These are phyloP conservation scores for Lavandula angustifolia DNA, from an alignment of 257 asterid genomes.

Conservation along the genomic window DNA sequence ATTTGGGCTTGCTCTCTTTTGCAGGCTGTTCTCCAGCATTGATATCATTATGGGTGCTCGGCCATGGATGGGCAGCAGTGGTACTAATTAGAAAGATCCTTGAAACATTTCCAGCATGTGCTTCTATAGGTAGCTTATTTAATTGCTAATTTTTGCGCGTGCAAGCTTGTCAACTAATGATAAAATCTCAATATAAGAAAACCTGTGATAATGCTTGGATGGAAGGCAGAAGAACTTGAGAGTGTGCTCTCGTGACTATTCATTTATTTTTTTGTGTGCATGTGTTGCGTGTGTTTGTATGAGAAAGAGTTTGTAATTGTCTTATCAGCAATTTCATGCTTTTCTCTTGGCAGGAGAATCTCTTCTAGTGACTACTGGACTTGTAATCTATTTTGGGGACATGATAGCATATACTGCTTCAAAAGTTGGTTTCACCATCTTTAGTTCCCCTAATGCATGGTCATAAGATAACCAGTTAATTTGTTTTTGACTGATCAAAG, in stretches of 20 bases:
- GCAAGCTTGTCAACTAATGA: slow-evolving; percentile 11
- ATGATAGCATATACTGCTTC: slow-evolving; percentile 65
- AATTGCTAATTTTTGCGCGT: background rate
- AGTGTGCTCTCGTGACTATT: slow-evolving; percentile 4
- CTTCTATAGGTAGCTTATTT: slow-evolving; percentile 76
- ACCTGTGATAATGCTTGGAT: background rate
- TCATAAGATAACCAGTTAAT: slow-evolving; percentile 11
- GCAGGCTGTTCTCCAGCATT: slow-evolving; percentile 57
- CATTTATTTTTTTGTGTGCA: background rate
- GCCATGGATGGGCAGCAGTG: slow-evolving; percentile 72
- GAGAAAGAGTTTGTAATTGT: slow-evolving; percentile 23
- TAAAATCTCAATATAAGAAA: background rate
- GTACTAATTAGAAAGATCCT: slow-evolving; percentile 66
- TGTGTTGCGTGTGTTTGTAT: background rate
- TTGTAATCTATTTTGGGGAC: slow-evolving; percentile 84
- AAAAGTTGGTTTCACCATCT: slow-evolving; percentile 53
- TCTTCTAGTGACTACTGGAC: slow-evolving; percentile 84
- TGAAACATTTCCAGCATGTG: slow-evolving; percentile 80
- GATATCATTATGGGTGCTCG: slow-evolving; percentile 59
- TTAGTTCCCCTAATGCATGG: slow-evolving; percentile 31
- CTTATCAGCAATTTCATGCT: slow-evolving; percentile 28
- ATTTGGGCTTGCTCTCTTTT: slow-evolving; percentile 27
- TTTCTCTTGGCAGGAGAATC: slow-evolving; percentile 81
- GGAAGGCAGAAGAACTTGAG: slow-evolving; percentile 18
- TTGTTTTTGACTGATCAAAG: slow-evolving; percentile 35